Evolutionary conservation across 768 basidiomycete species (phyloP).

Genomic region (Neoboletus brunneissimus): DNA sequence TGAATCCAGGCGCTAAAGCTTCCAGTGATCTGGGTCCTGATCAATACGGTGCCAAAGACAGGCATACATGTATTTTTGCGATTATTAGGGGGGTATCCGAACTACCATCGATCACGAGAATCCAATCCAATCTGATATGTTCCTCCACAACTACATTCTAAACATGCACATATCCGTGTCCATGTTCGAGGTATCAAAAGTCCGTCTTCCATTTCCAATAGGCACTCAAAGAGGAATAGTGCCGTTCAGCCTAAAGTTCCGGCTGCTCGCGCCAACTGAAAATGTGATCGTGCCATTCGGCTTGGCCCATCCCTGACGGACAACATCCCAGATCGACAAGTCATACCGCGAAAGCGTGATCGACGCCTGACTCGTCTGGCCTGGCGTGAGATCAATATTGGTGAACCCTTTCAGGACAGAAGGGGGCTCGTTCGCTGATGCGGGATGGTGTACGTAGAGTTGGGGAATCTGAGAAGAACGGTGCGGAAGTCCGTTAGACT

Average conservation of each 20-base stretch:
- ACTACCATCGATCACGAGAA: not conserved
- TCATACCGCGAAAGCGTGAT: conserved; percentile 68
- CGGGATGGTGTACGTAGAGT: conserved; percentile 69
- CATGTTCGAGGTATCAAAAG: not conserved
- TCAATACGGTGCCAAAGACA: not conserved
- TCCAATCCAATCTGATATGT: not conserved
- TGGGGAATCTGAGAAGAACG: conserved; percentile 57
- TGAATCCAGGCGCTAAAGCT: too few species aligned
- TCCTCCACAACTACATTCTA: not conserved
- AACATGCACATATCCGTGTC: not conserved
- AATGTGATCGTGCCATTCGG: conserved; percentile 63
- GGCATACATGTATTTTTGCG: not conserved
- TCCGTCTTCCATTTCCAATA: not conserved
- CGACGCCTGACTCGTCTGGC: conserved; percentile 44
- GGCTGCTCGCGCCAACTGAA: conserved; percentile 66
- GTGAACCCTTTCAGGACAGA: conserved; percentile 70
- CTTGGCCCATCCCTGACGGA: conserved; percentile 69
- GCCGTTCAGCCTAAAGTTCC: conserved; percentile 56
- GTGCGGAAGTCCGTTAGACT: not conserved
- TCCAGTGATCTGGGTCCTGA: too few species aligned
- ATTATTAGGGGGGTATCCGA: not conserved
- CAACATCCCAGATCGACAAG: conserved; percentile 74
- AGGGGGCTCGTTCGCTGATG: conserved; percentile 65
- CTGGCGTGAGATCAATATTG: conserved; percentile 49
- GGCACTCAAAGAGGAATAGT: conserved; percentile 18